Evolutionary conservation across 2,329 filamentous ascomycete species (phyloP).

Genomic region (Lasiodiplodia citricola): DNA sequence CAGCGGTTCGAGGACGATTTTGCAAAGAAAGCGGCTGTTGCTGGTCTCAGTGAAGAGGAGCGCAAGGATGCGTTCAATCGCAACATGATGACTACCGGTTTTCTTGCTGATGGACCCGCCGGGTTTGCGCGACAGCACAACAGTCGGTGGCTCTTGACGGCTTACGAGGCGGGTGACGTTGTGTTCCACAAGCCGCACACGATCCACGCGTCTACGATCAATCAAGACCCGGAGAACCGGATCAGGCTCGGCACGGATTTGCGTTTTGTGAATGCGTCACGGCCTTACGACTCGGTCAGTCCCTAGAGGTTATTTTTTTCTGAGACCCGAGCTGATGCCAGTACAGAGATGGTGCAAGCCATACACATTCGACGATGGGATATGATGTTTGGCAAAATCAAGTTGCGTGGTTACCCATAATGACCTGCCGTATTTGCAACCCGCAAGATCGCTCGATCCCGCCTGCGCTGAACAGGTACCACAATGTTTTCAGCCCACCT

Average conservation of each 20-base stretch:
- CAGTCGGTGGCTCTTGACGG: slow-evolving; percentile 57
- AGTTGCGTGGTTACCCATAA: no score
- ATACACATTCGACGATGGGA: no score
- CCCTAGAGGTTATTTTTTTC: no score
- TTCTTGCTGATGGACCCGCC: slow-evolving; percentile 58
- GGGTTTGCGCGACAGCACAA: slow-evolving; percentile 41
- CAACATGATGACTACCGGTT: slow-evolving; percentile 64
- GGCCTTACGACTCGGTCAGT: slow-evolving; percentile 51
- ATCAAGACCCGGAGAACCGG: slow-evolving; percentile 56
- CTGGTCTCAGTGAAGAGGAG: slow-evolving; percentile 60
- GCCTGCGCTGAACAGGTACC: no score
- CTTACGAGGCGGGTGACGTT: slow-evolving; percentile 61
- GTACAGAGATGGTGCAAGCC: no score
- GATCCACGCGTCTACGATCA: slow-evolving; percentile 65
- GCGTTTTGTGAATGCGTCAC: slow-evolving; percentile 59
- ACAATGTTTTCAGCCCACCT: no score
- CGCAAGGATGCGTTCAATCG: slow-evolving; percentile 53
- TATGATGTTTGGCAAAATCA: no score
- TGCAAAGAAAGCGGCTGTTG: slow-evolving; percentile 52
- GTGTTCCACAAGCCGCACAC: slow-evolving; percentile 44
- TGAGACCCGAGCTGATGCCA: no score
- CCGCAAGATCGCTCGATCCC: no score
- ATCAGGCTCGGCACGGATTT: slow-evolving; percentile 63
- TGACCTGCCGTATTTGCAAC: no score
- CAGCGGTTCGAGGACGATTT: slow-evolving; percentile 58